These are phyloP conservation scores for Dimocarpus longan DNA, from an alignment of 345 rosid species.

Conservation along the genomic window DNA sequence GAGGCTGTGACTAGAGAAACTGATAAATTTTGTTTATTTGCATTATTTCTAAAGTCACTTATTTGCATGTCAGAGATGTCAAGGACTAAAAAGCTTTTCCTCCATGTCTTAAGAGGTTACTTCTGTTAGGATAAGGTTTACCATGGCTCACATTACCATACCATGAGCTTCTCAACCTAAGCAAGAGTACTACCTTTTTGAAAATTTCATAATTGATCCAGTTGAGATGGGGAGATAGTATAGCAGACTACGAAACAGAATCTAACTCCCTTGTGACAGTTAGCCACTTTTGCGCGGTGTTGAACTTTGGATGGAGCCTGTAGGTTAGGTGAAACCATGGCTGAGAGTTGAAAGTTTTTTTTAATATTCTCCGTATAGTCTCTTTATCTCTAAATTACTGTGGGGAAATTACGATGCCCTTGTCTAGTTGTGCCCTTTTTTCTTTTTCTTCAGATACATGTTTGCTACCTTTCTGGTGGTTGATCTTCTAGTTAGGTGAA, in stretches of 20 bases:
- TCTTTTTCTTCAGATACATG: background rate
- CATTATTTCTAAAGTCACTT: conserved; percentile 1
- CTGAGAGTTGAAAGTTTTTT: background rate
- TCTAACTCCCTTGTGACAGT: background rate
- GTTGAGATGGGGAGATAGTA: background rate
- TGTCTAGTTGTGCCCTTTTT: background rate
- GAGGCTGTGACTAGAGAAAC: background rate
- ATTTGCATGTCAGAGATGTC: background rate
- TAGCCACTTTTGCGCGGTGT: background rate
- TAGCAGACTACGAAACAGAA: background rate
- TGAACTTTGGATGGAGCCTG: background rate
- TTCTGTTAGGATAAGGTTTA: background rate
- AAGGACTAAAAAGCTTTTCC: background rate
- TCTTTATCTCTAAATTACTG: background rate
- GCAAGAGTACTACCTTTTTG: background rate
- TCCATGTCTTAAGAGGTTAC: conserved; percentile 9
- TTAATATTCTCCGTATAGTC: background rate
- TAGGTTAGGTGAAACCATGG: background rate
- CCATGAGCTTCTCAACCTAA: background rate
- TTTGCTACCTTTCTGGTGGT: background rate
- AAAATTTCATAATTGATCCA: background rate
- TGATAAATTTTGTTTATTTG: background rate
- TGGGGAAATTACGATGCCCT: background rate
- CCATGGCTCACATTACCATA: background rate
- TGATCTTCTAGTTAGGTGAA: background rate